phyloP scores from a whole-genome alignment of 108 stramenopile genomes.

The Schizochytrium sp. region DNA sequence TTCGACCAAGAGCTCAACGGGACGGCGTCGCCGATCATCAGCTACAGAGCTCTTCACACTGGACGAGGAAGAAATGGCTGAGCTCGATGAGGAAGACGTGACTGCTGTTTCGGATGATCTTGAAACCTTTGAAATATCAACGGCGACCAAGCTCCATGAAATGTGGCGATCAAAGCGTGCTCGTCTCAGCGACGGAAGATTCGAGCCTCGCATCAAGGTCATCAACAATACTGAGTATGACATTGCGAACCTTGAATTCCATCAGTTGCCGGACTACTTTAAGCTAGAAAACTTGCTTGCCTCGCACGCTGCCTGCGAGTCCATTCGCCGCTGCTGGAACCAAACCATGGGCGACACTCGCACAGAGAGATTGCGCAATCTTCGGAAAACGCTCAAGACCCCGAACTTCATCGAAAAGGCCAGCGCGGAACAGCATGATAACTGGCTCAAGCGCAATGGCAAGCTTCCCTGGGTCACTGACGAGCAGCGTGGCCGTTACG shows the following conservation, averaged over 20 bases:
- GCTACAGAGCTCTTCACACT: neutral
- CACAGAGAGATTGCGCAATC: neutral
- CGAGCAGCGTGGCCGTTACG: neutral
- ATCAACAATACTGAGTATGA: neutral
- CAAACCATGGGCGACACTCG: neutral
- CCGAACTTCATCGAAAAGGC: neutral
- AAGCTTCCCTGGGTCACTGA: neutral
- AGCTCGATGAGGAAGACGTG: neutral
- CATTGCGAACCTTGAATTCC: neutral
- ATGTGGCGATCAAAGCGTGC: neutral
- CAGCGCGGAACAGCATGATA: neutral
- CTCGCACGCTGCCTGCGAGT: neutral
- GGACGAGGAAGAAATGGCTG: neutral
- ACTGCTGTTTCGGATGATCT: neutral
- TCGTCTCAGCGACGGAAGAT: neutral
- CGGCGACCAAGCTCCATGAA: neutral
- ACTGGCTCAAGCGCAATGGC: neutral
- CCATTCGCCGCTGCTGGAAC: neutral
- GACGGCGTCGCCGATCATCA: neutral
- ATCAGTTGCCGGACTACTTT: slow-evolving; percentile 1
- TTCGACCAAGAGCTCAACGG: too few species aligned
- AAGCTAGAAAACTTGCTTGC: slow-evolving; percentile 6
- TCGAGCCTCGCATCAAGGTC: slow-evolving; percentile 1
- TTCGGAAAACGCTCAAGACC: neutral
- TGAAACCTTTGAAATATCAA: slow-evolving; percentile 6